Evolutionary conservation across 2,329 filamentous ascomycete genomes (phyloP), one percentile per base, ranked within the genome.

Genomic region (Nannizzia gypsea): DNA sequence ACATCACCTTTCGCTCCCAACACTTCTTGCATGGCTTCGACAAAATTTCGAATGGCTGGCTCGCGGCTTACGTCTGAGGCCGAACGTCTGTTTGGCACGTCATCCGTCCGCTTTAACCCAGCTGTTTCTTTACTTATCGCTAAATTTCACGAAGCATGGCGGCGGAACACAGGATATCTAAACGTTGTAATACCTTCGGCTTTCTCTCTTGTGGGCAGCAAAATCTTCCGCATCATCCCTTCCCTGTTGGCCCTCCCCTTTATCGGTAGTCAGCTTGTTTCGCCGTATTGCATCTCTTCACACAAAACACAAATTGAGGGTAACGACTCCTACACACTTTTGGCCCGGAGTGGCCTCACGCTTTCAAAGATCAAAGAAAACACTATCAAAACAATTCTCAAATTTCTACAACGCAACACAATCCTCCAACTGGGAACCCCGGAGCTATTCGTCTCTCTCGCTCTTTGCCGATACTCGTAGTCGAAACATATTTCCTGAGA

Each of bases 161-260:
- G 72, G 71, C 72, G 73, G 70, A 71, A 68, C 68, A 71, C 64
- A 67, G 67, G 69, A 68, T 68, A 71, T 59, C 67, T 66, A 66
- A 70, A 72, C 73, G 71, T 73, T 75, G 73, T 76, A 76, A 74
- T 74, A 73, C 71, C 69, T 68, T 69, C 63, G 63, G 68, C 72
- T 72, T 74, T 36, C 64, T 74, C 26, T 31, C 71, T 73, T 68
- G 70, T 74, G 71, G 65, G 71, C 73, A 74, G 70, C 72, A 74
- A 69, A 72, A 60, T 71, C 65, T 66, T 70, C 67, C 68, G 67
- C 55, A 57, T 5, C 34, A 61, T 68, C 9, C 68, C 57, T 70
- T 68, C 70, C 69, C 71, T 66, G 67, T 70, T 36, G 69, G 69
- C 71, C 69, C 66, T 71, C 68, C 68, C 71, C 69, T 65, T 71